Base-by-base conservation (phyloP, 2,329 filamentous ascomycete genomes). In the Ophiocordyceps unilateralis region DNA sequence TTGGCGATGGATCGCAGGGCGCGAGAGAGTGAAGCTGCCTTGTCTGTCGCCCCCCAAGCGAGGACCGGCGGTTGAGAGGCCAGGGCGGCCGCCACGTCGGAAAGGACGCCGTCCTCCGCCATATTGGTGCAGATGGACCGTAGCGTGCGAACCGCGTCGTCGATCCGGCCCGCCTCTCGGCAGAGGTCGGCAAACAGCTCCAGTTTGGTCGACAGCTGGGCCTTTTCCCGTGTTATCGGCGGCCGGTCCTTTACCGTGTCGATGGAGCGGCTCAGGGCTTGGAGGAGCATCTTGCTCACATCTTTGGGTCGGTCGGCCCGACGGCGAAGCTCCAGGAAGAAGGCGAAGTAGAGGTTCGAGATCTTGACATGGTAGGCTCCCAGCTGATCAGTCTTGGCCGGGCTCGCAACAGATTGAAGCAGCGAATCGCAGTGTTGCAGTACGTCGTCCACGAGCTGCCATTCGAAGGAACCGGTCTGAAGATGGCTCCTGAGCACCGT, bases 281-380 rank as follows among this genome's bases (percentile, higher is more conserved):
- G 68, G 14, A 81, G 57, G 1, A 70, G 63, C 17, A 58, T 57
- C 50, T 63, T 64, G 45, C 55, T 60, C 39, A 53, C 44, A 19
- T 60, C 54, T 42, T 60, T 61, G 11, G 56, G 52, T 38, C 57
- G 64, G 4, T 61, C 59, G 0, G 59, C 49, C 21, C 62, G 58
- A 41, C 71, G 72, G 14, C 67, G 61, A 46, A 74, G 55, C 39
- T 67, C 63, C 17, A 72, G 60, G 52, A 76, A 76, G 40, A 74
- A 66, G n/a, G 75, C 65, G 55, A 79, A 85, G 54, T 84, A 84
- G 3, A 83, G 66, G 50, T 81, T 79, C 0, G 81, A 85, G 22
- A 85, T 72, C 51, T 78, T 83, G 47, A 81, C 69, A 44, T 74
- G 66, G 49, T 77, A 75, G 2, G 63, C 64, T n/a, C 49, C 53